phyloP scores from a whole-genome alignment of 2,329 filamentous ascomycete genomes.

The Claviceps digitariae region DNA sequence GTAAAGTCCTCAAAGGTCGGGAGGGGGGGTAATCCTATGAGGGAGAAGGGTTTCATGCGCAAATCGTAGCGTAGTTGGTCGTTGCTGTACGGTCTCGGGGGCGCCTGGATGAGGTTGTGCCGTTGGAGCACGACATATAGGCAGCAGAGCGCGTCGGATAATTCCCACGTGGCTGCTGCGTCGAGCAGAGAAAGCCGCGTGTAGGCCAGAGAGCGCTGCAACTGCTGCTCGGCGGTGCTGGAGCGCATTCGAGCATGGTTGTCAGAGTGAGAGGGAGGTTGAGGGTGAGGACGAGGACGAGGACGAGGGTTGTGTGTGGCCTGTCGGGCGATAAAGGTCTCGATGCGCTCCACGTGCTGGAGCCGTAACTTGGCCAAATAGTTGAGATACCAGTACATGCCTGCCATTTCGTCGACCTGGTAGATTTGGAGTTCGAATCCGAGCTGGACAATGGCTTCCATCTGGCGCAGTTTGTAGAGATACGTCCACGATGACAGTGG shows the following conservation, averaged over 20 bases:
- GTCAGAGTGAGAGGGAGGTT: no score
- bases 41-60: constrained; percentile 72
- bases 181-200: constrained; percentile 50
- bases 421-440: constrained; percentile 93
- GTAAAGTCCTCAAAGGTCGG: constrained; percentile 50
- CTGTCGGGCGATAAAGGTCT: constrained; percentile 42
- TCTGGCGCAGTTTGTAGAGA: constrained; percentile 75
- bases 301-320: no score
- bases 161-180: constrained; percentile 46
- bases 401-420: constrained; percentile 66
- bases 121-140: constrained; percentile 56
- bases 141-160: constrained; percentile 40
- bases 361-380: constrained; percentile 55
- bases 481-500: constrained; percentile 82
- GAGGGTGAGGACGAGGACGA: no score
- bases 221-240: constrained; percentile 27
- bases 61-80: constrained; percentile 62
- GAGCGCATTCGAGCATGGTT: constrained; percentile 3
- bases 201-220: constrained; percentile 36
- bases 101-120: constrained; percentile 37
- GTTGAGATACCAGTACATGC: constrained; percentile 86
- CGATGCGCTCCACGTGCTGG: constrained; percentile 60
- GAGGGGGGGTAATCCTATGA: constrained; percentile 53
- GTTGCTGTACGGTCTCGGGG: constrained; percentile 49
- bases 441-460: constrained; percentile 77